A percentile compares a stretch with the other conserved stretches of the same genome.
Evolutionary conservation across 768 basidiomycete genomes (phyloP).

Genomic region (Nidularia pulvinata): DNA sequence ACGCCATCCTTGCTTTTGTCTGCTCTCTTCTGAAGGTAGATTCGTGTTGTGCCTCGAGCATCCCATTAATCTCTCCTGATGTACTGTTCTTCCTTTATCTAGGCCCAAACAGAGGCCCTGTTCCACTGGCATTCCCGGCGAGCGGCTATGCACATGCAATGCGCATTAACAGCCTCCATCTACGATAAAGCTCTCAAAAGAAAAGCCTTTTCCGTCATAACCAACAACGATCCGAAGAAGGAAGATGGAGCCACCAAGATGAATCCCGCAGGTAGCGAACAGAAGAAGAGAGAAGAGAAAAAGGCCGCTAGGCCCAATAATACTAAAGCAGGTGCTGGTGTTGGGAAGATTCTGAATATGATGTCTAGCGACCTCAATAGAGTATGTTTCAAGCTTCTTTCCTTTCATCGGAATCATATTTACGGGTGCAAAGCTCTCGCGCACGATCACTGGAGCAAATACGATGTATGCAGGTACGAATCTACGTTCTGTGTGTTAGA

Average conservation of each 20-base stretch:
- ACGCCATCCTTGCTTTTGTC: constrained; percentile 74
- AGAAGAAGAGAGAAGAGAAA: constrained; percentile 32
- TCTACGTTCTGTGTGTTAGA: constrained; percentile 7
- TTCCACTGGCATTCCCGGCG: constrained; percentile 84
- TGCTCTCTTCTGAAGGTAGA: constrained; percentile 54
- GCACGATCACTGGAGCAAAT: constrained; percentile 55
- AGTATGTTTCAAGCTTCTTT: constrained; percentile 19
- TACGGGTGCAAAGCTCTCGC: constrained; percentile 34
- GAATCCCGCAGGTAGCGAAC: constrained; percentile 11
- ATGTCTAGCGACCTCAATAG: constrained; percentile 82
- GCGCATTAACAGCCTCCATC: constrained; percentile 82
- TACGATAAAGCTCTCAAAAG: constrained; percentile 89
- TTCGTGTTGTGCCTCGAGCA: neutral
- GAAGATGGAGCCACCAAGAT: constrained; percentile 7
- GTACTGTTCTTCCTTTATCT: neutral
- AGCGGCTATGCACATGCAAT: constrained; percentile 70
- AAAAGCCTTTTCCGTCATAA: constrained; percentile 79
- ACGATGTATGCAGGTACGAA: constrained; percentile 64
- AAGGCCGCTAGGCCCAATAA: constrained; percentile 43
- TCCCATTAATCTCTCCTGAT: neutral
- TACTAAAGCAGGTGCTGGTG: constrained; percentile 77
- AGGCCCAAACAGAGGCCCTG: constrained; percentile 69
- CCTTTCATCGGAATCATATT: neutral
- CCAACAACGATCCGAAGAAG: constrained; percentile 3
- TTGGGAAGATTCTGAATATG: constrained; percentile 88